Evolutionary conservation across 73 alveolate species (phyloP).

Genomic region (Paramecium tetraurelia): DNA sequence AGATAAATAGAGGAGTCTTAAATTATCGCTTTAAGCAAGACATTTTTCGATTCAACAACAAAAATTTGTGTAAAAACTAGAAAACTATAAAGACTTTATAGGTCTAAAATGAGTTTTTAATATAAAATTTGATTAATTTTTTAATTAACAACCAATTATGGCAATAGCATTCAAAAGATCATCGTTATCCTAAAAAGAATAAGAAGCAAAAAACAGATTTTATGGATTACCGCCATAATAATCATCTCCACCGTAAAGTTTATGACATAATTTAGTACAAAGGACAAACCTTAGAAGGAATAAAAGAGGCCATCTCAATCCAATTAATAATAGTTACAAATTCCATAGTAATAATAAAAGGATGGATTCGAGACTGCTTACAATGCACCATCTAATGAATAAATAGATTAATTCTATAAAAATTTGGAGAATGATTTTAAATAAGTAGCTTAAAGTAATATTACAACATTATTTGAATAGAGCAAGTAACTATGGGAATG

Average conservation of each 20-base stretch:
- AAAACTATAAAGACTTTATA: background rate
- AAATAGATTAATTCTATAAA: slow-evolving; percentile 2
- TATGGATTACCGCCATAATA: background rate
- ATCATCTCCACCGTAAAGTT: background rate
- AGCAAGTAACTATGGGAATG: slow-evolving; percentile 47
- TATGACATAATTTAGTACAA: background rate
- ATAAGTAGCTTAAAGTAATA: slow-evolving; percentile 29
- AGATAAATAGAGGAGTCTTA: background rate
- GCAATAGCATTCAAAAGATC: slow-evolving; percentile 14
- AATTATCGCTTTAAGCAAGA: background rate
- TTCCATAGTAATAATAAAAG: background rate
- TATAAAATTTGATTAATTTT: background rate
- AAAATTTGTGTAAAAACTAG: background rate
- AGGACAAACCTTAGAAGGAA: background rate
- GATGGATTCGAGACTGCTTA: background rate
- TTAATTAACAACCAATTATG: slow-evolving; percentile 27
- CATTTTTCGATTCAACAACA: background rate
- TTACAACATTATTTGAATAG: background rate
- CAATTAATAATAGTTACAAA: background rate
- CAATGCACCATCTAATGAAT: slow-evolving; percentile 45
- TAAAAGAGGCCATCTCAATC: background rate
- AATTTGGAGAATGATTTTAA: slow-evolving; percentile 2
- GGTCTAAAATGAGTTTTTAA: background rate
- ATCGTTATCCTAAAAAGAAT: background rate
- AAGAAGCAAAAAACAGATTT: slow-evolving; percentile 34